These are phyloP conservation scores for Kregervanrija pseudodelftensis DNA, from an alignment of 805 yeast species.

Conservation along the genomic window DNA sequence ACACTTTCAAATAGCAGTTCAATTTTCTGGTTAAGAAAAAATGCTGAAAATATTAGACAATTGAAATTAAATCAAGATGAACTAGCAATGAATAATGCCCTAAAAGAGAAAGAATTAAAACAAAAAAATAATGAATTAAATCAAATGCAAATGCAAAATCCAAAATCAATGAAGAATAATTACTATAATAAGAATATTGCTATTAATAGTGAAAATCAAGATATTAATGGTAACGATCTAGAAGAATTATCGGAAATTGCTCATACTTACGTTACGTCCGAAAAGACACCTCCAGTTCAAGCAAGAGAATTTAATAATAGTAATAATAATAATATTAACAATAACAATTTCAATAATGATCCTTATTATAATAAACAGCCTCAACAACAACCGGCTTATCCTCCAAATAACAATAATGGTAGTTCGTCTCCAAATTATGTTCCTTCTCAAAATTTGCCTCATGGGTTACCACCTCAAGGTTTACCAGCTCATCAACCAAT, in stretches of 20 bases:
- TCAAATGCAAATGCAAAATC: constrained; percentile 1
- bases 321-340: constrained; percentile 10
- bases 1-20: constrained; percentile 25
- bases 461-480: constrained; percentile 29
- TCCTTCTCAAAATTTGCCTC: constrained; percentile 26
- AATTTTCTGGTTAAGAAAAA: constrained; percentile 28
- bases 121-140: constrained; percentile 17
- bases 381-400: constrained; percentile 15
- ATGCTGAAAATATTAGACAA: constrained; percentile 22
- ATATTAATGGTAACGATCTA: constrained; percentile 11
- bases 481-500: constrained; percentile 25
- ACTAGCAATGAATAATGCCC: constrained; percentile 19
- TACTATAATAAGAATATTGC: not conserved
- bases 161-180: not conserved
- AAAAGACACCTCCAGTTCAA: constrained; percentile 18
- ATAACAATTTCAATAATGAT: constrained; percentile 14
- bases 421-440: constrained; percentile 22
- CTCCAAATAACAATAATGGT: constrained; percentile 10
- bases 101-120: constrained; percentile 21
- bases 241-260: constrained; percentile 28
- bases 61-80: constrained; percentile 23
- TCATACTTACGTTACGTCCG: constrained; percentile 22
- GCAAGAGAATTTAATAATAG: not conserved
- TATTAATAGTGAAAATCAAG: not conserved
- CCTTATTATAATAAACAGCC: constrained; percentile 1